A percentile compares a stretch with the other conserved stretches of the same genome.
These are phyloP conservation scores for Claviceps monticola DNA, from an alignment of 2,329 filamentous ascomycete species.

Conservation along the genomic window DNA sequence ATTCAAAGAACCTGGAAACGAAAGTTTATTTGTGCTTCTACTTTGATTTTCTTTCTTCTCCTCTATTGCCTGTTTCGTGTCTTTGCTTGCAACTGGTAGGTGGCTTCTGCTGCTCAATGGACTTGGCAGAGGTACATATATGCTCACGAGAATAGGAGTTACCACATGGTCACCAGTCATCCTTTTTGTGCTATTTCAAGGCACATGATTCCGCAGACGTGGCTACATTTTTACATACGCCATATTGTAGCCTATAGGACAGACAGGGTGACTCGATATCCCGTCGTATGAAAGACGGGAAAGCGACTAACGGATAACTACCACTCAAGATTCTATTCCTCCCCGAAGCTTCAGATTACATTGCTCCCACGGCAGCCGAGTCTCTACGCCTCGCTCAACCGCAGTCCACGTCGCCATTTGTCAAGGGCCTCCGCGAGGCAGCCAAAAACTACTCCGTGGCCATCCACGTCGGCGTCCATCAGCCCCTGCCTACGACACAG, in stretches of 20 bases:
- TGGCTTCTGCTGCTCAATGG: background rate
- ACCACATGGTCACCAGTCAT: too few relatives aligned
- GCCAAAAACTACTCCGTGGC: conserved; percentile 55
- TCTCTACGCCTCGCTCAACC: conserved; percentile 58
- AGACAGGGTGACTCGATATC: too few relatives aligned
- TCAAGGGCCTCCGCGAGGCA: conserved; percentile 56
- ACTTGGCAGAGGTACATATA: background rate
- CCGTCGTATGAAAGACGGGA: too few relatives aligned
- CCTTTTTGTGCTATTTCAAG: too few relatives aligned
- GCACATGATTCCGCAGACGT: background rate
- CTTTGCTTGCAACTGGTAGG: background rate
- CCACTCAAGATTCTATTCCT: conserved; percentile 60
- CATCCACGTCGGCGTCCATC: conserved; percentile 80
- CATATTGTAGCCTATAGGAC: too few relatives aligned
- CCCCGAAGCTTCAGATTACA: conserved; percentile 85
- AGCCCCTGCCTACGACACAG: conserved; percentile 29
- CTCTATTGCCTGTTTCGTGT: too few relatives aligned
- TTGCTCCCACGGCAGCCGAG: conserved; percentile 53
- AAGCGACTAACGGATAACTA: background rate
- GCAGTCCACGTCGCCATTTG: conserved; percentile 54
- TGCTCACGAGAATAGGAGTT: background rate
- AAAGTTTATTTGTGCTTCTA: background rate
- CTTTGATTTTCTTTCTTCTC: too few relatives aligned
- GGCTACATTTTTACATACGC: background rate
- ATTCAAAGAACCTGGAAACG: background rate